Evolutionary conservation across 2,329 filamentous ascomycete genomes (phyloP).

Genomic region (Neofusicoccum sp.): DNA sequence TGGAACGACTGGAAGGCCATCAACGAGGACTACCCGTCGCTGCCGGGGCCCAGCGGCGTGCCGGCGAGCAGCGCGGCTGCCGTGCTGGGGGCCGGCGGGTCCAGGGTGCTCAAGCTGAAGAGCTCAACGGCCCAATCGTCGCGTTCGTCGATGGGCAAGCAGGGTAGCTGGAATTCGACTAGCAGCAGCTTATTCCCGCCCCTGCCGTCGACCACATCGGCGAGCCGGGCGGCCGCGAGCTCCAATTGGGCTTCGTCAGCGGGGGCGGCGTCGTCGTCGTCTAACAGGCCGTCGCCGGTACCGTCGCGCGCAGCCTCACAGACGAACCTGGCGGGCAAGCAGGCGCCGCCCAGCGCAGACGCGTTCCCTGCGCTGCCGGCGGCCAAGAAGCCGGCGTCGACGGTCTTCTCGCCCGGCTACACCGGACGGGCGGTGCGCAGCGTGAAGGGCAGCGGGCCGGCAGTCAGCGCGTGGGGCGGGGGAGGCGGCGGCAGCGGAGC

Average conservation of each 20-base stretch:
- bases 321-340: slow-evolving; percentile 23
- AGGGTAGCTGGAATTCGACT: slow-evolving; percentile 59
- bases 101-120: slow-evolving; percentile 68
- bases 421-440: slow-evolving; percentile 48
- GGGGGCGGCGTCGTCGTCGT: slow-evolving; percentile 39
- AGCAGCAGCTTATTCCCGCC: slow-evolving; percentile 32
- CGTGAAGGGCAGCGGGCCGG: slow-evolving; percentile 39
- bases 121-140: slow-evolving; percentile 70
- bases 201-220: slow-evolving; percentile 27
- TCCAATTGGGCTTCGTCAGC: slow-evolving; percentile 31
- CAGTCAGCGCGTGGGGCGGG: slow-evolving; percentile 45
- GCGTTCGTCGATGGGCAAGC: slow-evolving; percentile 59
- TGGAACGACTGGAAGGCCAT: slow-evolving; percentile 97
- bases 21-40: slow-evolving; percentile 90
- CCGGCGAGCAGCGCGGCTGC: slow-evolving; percentile 63
- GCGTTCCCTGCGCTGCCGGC: slow-evolving; percentile 82
- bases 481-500: slow-evolving; percentile 29
- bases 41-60: slow-evolving; percentile 67
- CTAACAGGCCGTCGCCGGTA: slow-evolving; percentile 41
- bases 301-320: slow-evolving; percentile 37
- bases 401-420: slow-evolving; percentile 55
- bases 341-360: slow-evolving; percentile 46
- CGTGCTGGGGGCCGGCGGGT: slow-evolving; percentile 52
- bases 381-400: slow-evolving; percentile 68
- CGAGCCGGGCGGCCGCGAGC: slow-evolving; percentile 28